These are phyloP conservation scores for Diaporthe capsici DNA, from an alignment of 2,329 filamentous ascomycete genomes.

Conservation along the genomic window DNA sequence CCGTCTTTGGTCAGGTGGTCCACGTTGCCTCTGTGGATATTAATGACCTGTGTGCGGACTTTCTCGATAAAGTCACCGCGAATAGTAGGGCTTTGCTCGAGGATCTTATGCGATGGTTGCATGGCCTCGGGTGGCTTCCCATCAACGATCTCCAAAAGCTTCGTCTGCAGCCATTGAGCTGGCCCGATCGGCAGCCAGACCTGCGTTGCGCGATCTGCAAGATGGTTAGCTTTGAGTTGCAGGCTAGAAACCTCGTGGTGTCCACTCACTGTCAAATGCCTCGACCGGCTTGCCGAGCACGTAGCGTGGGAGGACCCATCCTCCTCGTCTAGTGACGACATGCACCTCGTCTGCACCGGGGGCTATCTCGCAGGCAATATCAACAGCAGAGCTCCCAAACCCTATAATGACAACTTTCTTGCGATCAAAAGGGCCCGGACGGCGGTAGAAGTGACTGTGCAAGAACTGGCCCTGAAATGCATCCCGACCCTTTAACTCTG, in stretches of 20 bases:
- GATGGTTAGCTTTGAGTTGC: slow-evolving; percentile 1
- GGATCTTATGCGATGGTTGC: slow-evolving; percentile 51
- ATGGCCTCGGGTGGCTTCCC: slow-evolving; percentile 51
- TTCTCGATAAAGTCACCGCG: slow-evolving; percentile 52
- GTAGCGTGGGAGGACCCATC: slow-evolving; percentile 56
- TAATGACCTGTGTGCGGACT: slow-evolving; percentile 50
- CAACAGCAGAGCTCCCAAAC: slow-evolving; percentile 55
- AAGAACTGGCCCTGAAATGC: slow-evolving; percentile 52
- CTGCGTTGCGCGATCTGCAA: slow-evolving; percentile 48
- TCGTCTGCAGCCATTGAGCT: slow-evolving; percentile 49
- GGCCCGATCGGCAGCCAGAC: slow-evolving; percentile 48
- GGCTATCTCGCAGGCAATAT: slow-evolving; percentile 55
- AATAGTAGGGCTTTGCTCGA: slow-evolving; percentile 53
- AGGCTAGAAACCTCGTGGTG: not conserved
- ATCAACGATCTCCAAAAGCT: slow-evolving; percentile 49
- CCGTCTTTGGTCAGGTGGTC: slow-evolving; percentile 49
- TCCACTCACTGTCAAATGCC: slow-evolving; percentile 51
- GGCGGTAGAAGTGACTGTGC: slow-evolving; percentile 56
- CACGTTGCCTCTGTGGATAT: slow-evolving; percentile 51
- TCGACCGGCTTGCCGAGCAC: slow-evolving; percentile 54
- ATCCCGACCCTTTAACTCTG: slow-evolving; percentile 50
- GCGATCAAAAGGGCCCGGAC: slow-evolving; percentile 51
- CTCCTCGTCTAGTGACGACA: slow-evolving; percentile 54
- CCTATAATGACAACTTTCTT: slow-evolving; percentile 55
- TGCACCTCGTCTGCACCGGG: slow-evolving; percentile 52